Base-by-base conservation (phyloP, 139 green algal species). In the Chlamydomonas schloesseri region DNA sequence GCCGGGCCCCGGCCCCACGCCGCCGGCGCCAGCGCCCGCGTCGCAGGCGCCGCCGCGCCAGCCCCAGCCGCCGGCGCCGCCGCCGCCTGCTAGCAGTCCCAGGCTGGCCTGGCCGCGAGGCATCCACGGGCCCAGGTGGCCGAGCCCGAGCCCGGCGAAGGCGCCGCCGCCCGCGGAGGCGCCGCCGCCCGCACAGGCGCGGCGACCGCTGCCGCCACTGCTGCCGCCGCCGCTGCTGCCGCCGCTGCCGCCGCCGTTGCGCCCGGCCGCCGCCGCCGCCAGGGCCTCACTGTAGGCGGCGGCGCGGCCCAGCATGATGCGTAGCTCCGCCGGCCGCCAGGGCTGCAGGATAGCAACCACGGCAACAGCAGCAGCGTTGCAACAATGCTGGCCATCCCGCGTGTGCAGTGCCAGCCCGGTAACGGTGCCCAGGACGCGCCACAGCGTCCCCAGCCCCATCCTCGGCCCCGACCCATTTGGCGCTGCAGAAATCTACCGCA, bases 301-400 rank as follows among this genome's bases (percentile, higher is more conserved):
- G 10, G 80, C 68, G 3, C 68, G 67, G 14, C 42, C 47, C 50
- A 86, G 50, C 68, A 86, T 74, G 17, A 42, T 33, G 5, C 68
- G 80, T 11, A 86, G 47, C 37, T 86, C 68, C 9, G 53, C 50
- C 14, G 80, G n/a, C 53, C 37, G 55, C 80, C 80, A 86, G 53
- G 80, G 80, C 67, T 86, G 80, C 42, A 50, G 42, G 42, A 8
- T 50, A 50, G 42, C 42, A 50, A 50, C 6, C 42, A 50, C n/a
- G n/a, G n/a, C n/a, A n/a, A n/a, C n/a, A n/a, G n/a, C n/a, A n/a
- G n/a, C n/a, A n/a, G n/a, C n/a, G n/a, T n/a, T n/a, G n/a, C n/a
- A n/a, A n/a, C n/a, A n/a, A n/a, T n/a, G n/a, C n/a, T n/a, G n/a
- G n/a, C n/a, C n/a, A n/a, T n/a, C n/a, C n/a, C n/a, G n/a, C n/a